Evolutionary conservation across 148 eudicot species (phyloP).

Genomic region (Beta vulgaris): DNA sequence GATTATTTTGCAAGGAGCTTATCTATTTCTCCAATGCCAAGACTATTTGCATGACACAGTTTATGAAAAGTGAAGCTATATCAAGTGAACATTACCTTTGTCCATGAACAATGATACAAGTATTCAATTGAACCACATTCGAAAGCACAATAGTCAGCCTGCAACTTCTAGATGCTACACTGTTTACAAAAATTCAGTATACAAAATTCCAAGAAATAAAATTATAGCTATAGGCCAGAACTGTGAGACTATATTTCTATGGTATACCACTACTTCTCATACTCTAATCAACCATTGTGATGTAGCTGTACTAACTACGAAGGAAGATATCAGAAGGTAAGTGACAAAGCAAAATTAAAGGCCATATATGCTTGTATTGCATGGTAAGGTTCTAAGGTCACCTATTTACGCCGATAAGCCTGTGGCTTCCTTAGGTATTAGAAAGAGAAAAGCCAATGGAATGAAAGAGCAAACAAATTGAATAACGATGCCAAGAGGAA

Average conservation of each 20-base stretch:
- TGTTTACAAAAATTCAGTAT: neutral
- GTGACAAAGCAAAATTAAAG: neutral
- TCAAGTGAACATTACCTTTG: neutral
- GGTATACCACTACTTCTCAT: conserved; percentile 3
- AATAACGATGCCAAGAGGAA: conserved; percentile 50
- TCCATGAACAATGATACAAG: neutral
- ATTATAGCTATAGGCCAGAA: neutral
- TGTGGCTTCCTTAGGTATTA: conserved; percentile 89
- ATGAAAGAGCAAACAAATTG: conserved; percentile 69
- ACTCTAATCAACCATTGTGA: neutral
- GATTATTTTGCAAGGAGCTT: neutral
- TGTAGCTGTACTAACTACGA: neutral
- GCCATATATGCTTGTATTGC: neutral
- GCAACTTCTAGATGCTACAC: neutral
- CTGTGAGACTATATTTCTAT: conserved; percentile 8
- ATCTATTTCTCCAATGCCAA: neutral
- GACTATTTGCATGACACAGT: neutral
- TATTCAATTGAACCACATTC: neutral
- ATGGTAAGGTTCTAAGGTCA: conserved; percentile 5
- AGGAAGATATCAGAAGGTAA: neutral
- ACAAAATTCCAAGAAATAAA: conserved; percentile 13
- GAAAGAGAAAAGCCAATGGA: conserved; percentile 67
- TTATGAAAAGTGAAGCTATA: neutral
- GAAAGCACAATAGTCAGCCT: neutral
- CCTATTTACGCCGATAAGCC: conserved; percentile 64